Base-by-base conservation (phyloP, 768 basidiomycete genomes). In the Royoungia palumana region DNA sequence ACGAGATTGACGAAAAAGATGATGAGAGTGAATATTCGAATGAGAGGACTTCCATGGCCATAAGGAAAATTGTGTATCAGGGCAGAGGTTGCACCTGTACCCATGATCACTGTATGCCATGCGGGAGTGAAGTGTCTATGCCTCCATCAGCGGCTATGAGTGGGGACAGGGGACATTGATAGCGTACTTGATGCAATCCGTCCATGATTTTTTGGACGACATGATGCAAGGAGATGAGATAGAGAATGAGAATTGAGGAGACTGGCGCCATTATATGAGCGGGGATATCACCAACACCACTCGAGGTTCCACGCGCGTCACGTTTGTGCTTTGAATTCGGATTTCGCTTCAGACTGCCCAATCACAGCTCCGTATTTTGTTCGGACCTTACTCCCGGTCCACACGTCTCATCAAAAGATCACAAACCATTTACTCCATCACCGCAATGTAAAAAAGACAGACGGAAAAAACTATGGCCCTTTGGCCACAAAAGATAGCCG, bases 41-140 rank as follows among this genome's bases (percentile, higher is more conserved):
- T 61, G 44, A 62, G 44, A 14, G 63, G 61, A 43, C 53, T 70
- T 14, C 62, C 62, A 7, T 64, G 61, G 22, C 73, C 66, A 46
- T 76, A 77, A 16, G 76, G 74, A 37, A 78, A 70, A 46, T 64
- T 65, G 52, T 75, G 68, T 30, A 76, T 52, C 24, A 77, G 60
- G 41, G 70, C 58, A 12, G 71, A 70, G 21, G 67, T 62, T 14
- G 63, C 70, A 5, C 77, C 76, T 2, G 76, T 76, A 44, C 75
- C 75, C 75, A 77, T 77, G 24, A 72, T 64, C 16, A 75, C 72
- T 11, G 75, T 71, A 53, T 76, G 67, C 75, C 75, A 77, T 49
- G 72, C 69, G 32, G 73, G 75, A 6, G 75, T 75, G 51, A 76
- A 75, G 49, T 76, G 70, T 28, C 75, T 76, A 47, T 8, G 17